Percentiles rank a stretch among this genome's conserved stretches.
These are phyloP conservation scores for Lagerstroemia fauriei DNA, from an alignment of 441 rosid species.

Conservation along the genomic window DNA sequence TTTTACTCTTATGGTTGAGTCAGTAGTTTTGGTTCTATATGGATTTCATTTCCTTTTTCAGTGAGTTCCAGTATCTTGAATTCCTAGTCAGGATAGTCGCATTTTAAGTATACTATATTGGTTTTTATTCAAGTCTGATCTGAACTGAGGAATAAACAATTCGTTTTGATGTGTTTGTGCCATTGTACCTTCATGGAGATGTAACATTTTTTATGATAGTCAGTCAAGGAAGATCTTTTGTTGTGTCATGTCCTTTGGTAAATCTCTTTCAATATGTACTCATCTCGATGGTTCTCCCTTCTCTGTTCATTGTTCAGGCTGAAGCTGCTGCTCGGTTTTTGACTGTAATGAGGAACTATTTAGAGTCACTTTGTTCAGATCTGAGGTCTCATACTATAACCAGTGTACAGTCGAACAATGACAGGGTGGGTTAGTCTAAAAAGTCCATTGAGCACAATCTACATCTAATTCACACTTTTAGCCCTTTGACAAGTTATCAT, in stretches of 20 bases:
- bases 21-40: not conserved
- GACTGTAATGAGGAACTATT: slow-evolving; percentile 64
- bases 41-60: not conserved
- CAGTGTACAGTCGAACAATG: slow-evolving; percentile 83
- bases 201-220: not conserved
- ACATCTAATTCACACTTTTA: slow-evolving; percentile 4
- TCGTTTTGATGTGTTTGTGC: not conserved
- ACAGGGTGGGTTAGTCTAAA: slow-evolving; percentile 83
- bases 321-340: slow-evolving; percentile 70
- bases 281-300: slow-evolving; percentile 5
- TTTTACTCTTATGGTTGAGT: not conserved
- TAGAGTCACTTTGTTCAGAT: slow-evolving; percentile 86
- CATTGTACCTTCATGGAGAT: not conserved
- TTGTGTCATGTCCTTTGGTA: not conserved
- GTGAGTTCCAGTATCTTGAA: too few species aligned
- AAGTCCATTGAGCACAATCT: slow-evolving; percentile 15
- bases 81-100: not conserved
- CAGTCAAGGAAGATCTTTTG: not conserved
- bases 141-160: too few species aligned
- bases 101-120: not conserved
- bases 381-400: slow-evolving; percentile 86
- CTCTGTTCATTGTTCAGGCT: slow-evolving; percentile 46
- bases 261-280: not conserved
- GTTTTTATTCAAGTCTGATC: not conserved
- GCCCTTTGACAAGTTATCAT: slow-evolving; percentile 18